A percentile compares a stretch with the other conserved stretches of the same genome.
Evolutionary conservation across 164 flowering plant genomes (phyloP).

Genomic region (Macadamia integrifolia): DNA sequence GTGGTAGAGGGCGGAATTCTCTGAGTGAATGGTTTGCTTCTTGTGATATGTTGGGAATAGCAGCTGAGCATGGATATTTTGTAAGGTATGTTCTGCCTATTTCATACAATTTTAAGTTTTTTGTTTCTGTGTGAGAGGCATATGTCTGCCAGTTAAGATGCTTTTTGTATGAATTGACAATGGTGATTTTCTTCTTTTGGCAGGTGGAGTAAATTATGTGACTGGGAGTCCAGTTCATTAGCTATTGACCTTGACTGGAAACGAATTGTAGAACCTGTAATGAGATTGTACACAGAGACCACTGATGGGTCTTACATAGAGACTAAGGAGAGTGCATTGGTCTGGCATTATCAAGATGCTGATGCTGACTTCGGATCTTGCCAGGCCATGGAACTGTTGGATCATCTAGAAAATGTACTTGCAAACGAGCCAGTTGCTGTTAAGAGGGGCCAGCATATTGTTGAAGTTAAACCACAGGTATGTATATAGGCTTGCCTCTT

Average conservation of each 20-base stretch:
- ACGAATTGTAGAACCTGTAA: constrained; percentile 58
- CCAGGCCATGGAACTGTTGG: constrained; percentile 59
- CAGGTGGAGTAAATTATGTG: constrained; percentile 53
- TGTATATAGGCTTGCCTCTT: not conserved
- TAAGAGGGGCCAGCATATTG: constrained; percentile 64
- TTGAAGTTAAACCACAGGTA: constrained; percentile 80
- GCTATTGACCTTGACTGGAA: constrained; percentile 58
- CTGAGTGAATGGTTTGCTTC: constrained; percentile 61
- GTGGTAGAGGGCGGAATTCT: constrained; percentile 61
- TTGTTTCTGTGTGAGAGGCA: no score
- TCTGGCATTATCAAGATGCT: constrained; percentile 78
- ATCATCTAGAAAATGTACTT: constrained; percentile 62
- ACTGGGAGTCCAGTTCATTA: constrained; percentile 42
- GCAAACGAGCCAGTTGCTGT: constrained; percentile 72
- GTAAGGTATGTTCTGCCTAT: constrained; percentile 34
- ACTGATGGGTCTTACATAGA: constrained; percentile 72
- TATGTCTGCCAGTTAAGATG: not conserved
- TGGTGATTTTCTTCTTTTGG: constrained; percentile 6
- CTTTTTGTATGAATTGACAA: not conserved
- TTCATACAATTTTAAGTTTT: not conserved
- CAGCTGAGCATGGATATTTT: constrained; percentile 81
- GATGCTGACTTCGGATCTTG: constrained; percentile 71
- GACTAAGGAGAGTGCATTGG: constrained; percentile 59
- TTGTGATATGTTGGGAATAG: constrained; percentile 62
- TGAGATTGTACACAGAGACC: constrained; percentile 57